Conservation (phyloP, 2,329 filamentous ascomycete species). For the Fusarium globosum region DNA sequence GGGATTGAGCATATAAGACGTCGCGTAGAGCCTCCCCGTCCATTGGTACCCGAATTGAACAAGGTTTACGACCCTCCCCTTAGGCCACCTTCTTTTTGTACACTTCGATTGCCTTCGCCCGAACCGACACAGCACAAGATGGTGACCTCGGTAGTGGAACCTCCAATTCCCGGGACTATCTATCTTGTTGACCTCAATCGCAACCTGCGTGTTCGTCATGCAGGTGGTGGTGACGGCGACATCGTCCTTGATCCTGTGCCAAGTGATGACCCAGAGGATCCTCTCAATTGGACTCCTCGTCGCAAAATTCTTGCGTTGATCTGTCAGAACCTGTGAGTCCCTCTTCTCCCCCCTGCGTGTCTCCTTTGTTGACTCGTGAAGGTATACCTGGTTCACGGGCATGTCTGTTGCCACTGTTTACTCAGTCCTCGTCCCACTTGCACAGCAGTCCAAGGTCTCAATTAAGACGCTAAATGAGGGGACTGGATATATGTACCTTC, state of each 20-base stretch:
- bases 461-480: conserved; percentile 53
- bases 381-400: conserved; percentile 54
- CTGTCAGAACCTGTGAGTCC: conserved; percentile 47
- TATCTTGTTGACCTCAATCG: conserved; percentile 54
- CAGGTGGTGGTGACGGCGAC: conserved; percentile 46
- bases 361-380: conserved; percentile 11
- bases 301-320: conserved; percentile 43
- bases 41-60: background rate
- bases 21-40: background rate
- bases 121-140: background rate
- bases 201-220: conserved; percentile 48
- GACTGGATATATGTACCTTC: conserved; percentile 56
- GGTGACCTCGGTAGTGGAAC: background rate
- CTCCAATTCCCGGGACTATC: conserved; percentile 52
- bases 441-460: conserved; percentile 47
- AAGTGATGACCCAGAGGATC: conserved; percentile 62
- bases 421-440: conserved; percentile 52
- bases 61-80: background rate
- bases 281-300: conserved; percentile 59
- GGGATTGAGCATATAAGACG: conserved; percentile 4
- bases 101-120: background rate
- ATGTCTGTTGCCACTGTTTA: conserved; percentile 55
- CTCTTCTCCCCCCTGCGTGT: fast-evolving
- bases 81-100: background rate
- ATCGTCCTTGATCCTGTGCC: conserved; percentile 64